phyloP scores from a whole-genome alignment of 2,329 filamentous ascomycete genomes.

The Fusarium nodosum region DNA sequence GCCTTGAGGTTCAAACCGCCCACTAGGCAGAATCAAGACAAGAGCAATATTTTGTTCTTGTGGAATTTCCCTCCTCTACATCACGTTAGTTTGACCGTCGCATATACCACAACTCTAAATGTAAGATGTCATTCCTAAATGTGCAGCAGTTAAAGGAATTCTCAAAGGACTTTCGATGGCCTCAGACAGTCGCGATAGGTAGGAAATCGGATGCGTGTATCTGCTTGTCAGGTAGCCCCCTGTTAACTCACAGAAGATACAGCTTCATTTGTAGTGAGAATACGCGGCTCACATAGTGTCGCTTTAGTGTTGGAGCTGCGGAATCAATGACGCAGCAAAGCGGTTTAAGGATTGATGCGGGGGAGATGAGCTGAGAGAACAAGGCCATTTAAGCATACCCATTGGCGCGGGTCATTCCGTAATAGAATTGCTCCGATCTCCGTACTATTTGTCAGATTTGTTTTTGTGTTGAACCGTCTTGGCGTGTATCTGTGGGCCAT shows the following conservation, averaged over 20 bases:
- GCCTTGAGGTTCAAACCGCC: not conserved
- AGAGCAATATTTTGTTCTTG: not conserved
- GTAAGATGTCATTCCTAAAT: no score
- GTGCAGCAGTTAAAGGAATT: no score
- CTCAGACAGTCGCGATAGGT: no score
- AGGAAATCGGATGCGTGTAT: no score
- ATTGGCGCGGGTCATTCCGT: not conserved
- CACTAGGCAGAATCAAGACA: not conserved
- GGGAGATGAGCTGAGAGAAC: conserved; percentile 9
- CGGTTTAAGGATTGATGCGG: not conserved
- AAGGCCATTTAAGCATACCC: conserved; percentile 18
- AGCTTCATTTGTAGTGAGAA: no score
- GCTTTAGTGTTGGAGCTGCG: not conserved
- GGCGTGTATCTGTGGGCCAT: not conserved
- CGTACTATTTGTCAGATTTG: conserved; percentile 39
- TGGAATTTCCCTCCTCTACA: not conserved
- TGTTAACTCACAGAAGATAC: no score
- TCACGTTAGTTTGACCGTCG: not conserved
- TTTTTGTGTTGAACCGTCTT: conserved; percentile 34
- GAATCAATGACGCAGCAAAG: not conserved
- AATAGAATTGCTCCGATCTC: not conserved
- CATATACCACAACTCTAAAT: not conserved
- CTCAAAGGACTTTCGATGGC: no score
- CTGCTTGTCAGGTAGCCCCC: no score
- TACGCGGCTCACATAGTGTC: no score